A percentile compares a stretch with the other conserved stretches of the same genome.
phyloP scores from a whole-genome alignment of 2,329 filamentous ascomycete genomes.

The Penicillium sp. region DNA sequence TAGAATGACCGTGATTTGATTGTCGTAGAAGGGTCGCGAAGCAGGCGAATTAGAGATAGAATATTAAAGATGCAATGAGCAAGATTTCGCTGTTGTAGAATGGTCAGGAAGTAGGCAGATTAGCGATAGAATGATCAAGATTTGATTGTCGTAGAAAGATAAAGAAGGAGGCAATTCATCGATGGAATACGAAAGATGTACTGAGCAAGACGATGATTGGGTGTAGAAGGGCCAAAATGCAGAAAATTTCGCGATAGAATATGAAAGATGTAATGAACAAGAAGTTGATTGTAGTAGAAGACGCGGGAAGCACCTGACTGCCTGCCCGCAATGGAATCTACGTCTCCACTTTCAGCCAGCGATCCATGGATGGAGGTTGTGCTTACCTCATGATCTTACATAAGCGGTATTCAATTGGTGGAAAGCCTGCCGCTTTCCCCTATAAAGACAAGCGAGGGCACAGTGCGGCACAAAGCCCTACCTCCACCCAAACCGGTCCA shows the following conservation, averaged over 20 bases:
- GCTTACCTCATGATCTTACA: conserved; percentile 5
- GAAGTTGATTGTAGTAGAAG: not conserved
- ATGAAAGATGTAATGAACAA: conserved; percentile 1
- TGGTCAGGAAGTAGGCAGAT: no score
- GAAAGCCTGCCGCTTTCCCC: conserved; percentile 16
- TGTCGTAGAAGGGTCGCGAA: no score
- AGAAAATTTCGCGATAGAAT: conserved; percentile 12
- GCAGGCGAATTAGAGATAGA: no score
- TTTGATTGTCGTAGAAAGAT: no score
- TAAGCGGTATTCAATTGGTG: conserved; percentile 17
- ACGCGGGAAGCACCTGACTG: conserved; percentile 7
- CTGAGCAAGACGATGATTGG: no score
- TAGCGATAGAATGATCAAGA: no score
- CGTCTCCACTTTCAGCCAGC: conserved; percentile 3
- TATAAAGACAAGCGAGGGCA: conserved; percentile 41
- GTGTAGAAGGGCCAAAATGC: not conserved
- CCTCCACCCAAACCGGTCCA: conserved; percentile 31
- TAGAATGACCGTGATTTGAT: no score
- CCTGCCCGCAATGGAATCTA: conserved; percentile 4
- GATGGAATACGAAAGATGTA: no score
- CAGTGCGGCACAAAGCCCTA: conserved; percentile 31
- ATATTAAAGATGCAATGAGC: no score
- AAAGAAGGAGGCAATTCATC: no score
- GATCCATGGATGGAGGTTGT: conserved; percentile 1
- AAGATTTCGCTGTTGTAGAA: no score